A percentile compares a stretch with the other conserved stretches of the same genome.
These are phyloP conservation scores for Dissophora globulifera DNA, from an alignment of 192 early-diverging fungal genomes.

Conservation along the genomic window DNA sequence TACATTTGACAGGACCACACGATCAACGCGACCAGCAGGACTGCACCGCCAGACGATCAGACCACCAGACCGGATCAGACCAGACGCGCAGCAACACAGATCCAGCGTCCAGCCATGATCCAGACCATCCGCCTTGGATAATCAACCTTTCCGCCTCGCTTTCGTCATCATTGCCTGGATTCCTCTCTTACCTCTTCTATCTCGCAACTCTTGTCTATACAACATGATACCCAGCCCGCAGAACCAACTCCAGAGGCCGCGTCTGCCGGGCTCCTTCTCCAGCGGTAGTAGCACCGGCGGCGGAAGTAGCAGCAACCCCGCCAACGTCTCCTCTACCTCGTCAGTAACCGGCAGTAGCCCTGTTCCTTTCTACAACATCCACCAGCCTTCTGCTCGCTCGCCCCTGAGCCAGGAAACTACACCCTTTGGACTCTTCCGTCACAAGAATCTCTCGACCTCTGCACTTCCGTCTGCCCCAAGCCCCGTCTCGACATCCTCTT, in stretches of 20 bases:
- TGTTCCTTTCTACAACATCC: conserved; percentile 38
- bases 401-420: conserved; percentile 51
- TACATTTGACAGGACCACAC: too few relatives aligned
- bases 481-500: conserved; percentile 11
- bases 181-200: neutral
- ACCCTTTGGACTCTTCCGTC: conserved; percentile 50
- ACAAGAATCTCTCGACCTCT: conserved; percentile 50
- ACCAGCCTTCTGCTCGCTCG: conserved; percentile 48
- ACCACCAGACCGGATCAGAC: too few relatives aligned
- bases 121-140: conserved; percentile 22
- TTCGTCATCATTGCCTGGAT: neutral
- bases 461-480: conserved; percentile 27
- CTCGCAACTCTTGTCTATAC: neutral
- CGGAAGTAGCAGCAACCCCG: conserved; percentile 11
- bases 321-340: conserved; percentile 1
- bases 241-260: conserved; percentile 32
- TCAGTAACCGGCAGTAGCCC: neutral
- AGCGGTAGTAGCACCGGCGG: conserved; percentile 6
- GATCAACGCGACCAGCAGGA: neutral
- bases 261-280: conserved; percentile 14
- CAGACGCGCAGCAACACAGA: neutral
- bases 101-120: conserved; percentile 25
- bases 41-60: too few relatives aligned
- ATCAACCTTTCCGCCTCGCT: neutral
- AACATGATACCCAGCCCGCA: conserved; percentile 42